Conservation (phyloP, 2,329 filamentous ascomycete species). For the Gliomastix tumulicola region DNA sequence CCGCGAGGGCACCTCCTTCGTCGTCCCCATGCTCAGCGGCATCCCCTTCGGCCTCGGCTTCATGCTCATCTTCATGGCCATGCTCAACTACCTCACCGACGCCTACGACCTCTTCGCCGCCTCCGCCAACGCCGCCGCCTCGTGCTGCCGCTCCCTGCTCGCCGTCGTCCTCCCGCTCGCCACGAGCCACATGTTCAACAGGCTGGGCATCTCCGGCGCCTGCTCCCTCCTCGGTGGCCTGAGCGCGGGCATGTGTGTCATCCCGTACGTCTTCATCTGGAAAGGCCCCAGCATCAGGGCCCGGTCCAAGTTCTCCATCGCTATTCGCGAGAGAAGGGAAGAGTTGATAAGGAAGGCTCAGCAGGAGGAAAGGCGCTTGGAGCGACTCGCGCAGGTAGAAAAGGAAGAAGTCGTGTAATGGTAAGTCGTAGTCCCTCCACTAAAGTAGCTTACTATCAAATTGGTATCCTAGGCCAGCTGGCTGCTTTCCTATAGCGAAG, state of each 20-base stretch:
- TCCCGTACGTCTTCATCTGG: constrained; percentile 48
- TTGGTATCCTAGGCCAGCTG: too few species aligned
- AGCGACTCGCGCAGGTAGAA: constrained; percentile 12
- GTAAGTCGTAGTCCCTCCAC: too few species aligned
- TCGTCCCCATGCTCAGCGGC: constrained; percentile 52
- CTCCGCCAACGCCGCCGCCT: constrained; percentile 75
- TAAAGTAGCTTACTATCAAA: too few species aligned
- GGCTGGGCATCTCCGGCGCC: constrained; percentile 40
- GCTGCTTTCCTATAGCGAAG: too few species aligned
- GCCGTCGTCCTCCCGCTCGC: constrained; percentile 63
- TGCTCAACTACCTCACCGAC: constrained; percentile 59
- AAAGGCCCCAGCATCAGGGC: constrained; percentile 47
- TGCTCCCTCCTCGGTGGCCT: constrained; percentile 45
- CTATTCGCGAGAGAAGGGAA: constrained; percentile 43
- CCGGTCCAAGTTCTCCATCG: constrained; percentile 55
- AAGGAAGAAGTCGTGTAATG: constrained; percentile 7
- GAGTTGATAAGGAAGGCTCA: constrained; percentile 33
- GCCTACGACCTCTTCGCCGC: constrained; percentile 63
- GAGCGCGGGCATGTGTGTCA: constrained; percentile 39
- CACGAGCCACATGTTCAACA: constrained; percentile 39
- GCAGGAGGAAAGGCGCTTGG: constrained; percentile 20
- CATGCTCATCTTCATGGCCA: constrained; percentile 55
- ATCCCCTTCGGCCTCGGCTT: constrained; percentile 56
- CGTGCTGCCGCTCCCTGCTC: constrained; percentile 89
- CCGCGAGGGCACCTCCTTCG: constrained; percentile 37